Base-by-base conservation (phyloP, 2,329 filamentous ascomycete species). In the Sclerotinia spermophila region DNA sequence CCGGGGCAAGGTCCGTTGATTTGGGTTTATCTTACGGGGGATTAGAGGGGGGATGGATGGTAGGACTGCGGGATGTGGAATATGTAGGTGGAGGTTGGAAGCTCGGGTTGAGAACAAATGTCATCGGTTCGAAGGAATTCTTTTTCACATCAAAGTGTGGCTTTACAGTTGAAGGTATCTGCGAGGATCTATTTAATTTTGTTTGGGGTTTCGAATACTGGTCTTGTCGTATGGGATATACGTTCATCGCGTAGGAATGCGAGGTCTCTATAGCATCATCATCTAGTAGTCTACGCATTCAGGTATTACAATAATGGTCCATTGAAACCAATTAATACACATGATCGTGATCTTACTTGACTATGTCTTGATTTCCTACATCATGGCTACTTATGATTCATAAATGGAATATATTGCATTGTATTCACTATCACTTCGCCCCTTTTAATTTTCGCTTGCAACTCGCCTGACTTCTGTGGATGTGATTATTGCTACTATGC, bases 1-100 rank as follows among this genome's bases (percentile, higher is more conserved):
- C 77, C 79, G 0, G 82, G 83, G 0, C 81, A 83, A 74, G 86
- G 85, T 78, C 84, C 85, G 0, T 83, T 88, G 4, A 84, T 89
- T n/a, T 89, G 86, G 78, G 73, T 90, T 24, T 90, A 87, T 82
- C 81, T 89, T 69, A 86, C 84, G 27, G 88, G 86, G 78, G 84
- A 75, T 64, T 77, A 48, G 45, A 30, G 5, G 15, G 38, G 6
- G 4, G 27, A 7, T 44, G 35, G 1, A 10, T 30, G n/a, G 6
- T 61, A 19, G 56, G 40, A n/a, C 7, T 30, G 11, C 10, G 19
- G 24, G 45, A 7, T 48, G 13, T 19, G 19, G 35, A 10, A 33
- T n/a, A 8, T 38, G 24, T 51, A 33, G 44, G 21, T 38, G 8
- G 45, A 33, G 2, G 33, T 38, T 35, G 19, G 35, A 15, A 40